phyloP scores from a whole-genome alignment of 306 rosid genomes.

The Dryas alaskensis region DNA sequence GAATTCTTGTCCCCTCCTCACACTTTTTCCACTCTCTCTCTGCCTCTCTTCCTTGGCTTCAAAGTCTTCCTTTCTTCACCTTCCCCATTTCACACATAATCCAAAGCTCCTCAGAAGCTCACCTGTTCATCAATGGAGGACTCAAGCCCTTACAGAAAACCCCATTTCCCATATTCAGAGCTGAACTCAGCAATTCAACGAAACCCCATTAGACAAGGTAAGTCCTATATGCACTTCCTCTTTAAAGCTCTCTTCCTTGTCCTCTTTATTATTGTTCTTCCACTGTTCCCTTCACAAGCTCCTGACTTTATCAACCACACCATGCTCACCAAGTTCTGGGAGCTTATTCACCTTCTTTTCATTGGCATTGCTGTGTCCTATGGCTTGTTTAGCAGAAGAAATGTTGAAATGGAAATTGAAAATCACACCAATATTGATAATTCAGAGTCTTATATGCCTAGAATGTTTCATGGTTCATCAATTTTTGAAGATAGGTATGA shows the following conservation, averaged over 20 bases:
- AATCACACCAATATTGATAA: slow-evolving; percentile 31
- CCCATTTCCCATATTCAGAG: slow-evolving; percentile 41
- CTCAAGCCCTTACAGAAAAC: slow-evolving; percentile 44
- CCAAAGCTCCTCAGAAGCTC: slow-evolving; percentile 15
- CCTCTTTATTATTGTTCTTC: slow-evolving; percentile 37
- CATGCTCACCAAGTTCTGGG: slow-evolving; percentile 65
- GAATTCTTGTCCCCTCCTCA: slow-evolving; percentile 12
- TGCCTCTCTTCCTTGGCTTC: slow-evolving; percentile 31
- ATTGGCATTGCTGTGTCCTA: slow-evolving; percentile 85
- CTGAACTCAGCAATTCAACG: slow-evolving; percentile 33
- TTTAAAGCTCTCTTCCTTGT: slow-evolving; percentile 52
- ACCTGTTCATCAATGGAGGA: slow-evolving; percentile 54
- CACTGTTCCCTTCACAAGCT: slow-evolving; percentile 87
- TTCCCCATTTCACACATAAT: slow-evolving; percentile 21
- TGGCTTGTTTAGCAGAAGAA: slow-evolving; percentile 70
- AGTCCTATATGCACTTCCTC: slow-evolving; percentile 49
- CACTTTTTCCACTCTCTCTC: slow-evolving; percentile 1
- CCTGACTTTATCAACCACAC: slow-evolving; percentile 71
- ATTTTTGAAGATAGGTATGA: slow-evolving; percentile 52
- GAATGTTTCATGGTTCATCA: slow-evolving; percentile 52
- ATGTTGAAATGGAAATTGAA: slow-evolving; percentile 43
- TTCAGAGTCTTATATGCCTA: slow-evolving; percentile 56
- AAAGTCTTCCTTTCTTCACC: slow-evolving; percentile 56
- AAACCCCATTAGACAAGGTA: slow-evolving; percentile 44
- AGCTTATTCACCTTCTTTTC: slow-evolving; percentile 70